A percentile compares a stretch with the other conserved stretches of the same genome.
These are phyloP conservation scores for Perkinsus olseni DNA, from an alignment of 169 alveolate species.

Conservation along the genomic window DNA sequence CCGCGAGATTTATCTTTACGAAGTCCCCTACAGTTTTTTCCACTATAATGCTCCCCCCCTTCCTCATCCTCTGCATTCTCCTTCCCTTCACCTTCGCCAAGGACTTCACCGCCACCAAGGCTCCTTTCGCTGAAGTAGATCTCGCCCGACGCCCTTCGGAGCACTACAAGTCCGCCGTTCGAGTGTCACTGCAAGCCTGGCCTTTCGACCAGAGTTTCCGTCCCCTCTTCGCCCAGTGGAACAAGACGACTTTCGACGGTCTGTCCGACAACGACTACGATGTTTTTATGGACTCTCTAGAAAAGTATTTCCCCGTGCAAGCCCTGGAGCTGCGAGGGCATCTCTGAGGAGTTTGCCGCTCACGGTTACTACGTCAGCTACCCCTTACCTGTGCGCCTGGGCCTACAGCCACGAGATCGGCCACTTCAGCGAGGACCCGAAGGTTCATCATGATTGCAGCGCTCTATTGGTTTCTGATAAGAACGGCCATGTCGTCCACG, in stretches of 20 bases:
- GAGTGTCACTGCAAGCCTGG: neutral
- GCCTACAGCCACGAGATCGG: neutral
- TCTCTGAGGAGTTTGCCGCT: neutral
- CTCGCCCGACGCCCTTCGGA: neutral
- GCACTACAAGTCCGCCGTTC: neutral
- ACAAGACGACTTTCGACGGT: neutral
- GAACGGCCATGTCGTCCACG: neutral
- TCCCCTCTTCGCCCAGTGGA: neutral
- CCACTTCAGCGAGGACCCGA: neutral
- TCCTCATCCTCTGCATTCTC: neutral
- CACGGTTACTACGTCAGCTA: neutral
- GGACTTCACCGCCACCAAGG: neutral
- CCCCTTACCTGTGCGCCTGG: neutral
- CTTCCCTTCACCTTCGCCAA: neutral
- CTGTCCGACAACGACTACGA: neutral
- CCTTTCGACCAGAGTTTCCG: neutral
- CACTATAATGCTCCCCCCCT: no score
- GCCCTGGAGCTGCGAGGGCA: neutral
- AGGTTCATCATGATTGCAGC: neutral
- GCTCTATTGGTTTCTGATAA: neutral
- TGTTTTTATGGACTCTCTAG: neutral
- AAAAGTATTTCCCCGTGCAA: neutral
- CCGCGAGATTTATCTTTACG: no score
- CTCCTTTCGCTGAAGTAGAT: neutral
- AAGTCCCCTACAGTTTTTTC: no score